A percentile compares a stretch with the other conserved stretches of the same genome.
Evolutionary conservation across 2,329 filamentous ascomycete genomes (phyloP).

Genomic region (Calonectria montana): DNA sequence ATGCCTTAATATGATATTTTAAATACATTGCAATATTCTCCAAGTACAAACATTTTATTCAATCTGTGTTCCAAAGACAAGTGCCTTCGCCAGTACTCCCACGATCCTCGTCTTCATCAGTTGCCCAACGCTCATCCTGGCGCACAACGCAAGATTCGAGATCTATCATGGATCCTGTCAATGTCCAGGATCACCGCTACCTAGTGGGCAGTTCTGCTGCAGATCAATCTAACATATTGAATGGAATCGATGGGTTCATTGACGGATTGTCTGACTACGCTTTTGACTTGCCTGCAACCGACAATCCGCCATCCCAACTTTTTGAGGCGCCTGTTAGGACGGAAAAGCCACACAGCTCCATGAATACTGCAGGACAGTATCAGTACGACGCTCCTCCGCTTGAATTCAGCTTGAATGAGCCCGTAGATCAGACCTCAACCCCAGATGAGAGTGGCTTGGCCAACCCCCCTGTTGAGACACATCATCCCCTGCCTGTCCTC

Average conservation of each 20-base stretch:
- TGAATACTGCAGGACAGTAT: not conserved
- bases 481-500: too few relatives aligned
- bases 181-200: not conserved
- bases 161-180: not conserved
- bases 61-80: not conserved
- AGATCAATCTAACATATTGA: not conserved
- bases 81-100: not conserved
- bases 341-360: not conserved
- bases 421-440: too few relatives aligned
- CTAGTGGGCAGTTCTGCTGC: not conserved
- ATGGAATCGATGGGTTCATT: not conserved
- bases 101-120: too few relatives aligned
- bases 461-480: not conserved
- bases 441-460: not conserved
- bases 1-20: not conserved
- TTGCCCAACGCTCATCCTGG: not conserved
- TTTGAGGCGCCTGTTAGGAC: not conserved
- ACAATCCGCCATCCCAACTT: too few relatives aligned
- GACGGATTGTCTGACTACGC: too few relatives aligned
- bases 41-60: not conserved
- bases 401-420: not conserved
- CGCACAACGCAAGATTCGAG: not conserved
- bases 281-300: too few relatives aligned
- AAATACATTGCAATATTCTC: not conserved
- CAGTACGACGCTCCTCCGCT: not conserved